A percentile compares a stretch with the other conserved stretches of the same genome.
These are phyloP conservation scores for Serpula lacrymans DNA, from an alignment of 768 basidiomycete genomes.

Conservation along the genomic window DNA sequence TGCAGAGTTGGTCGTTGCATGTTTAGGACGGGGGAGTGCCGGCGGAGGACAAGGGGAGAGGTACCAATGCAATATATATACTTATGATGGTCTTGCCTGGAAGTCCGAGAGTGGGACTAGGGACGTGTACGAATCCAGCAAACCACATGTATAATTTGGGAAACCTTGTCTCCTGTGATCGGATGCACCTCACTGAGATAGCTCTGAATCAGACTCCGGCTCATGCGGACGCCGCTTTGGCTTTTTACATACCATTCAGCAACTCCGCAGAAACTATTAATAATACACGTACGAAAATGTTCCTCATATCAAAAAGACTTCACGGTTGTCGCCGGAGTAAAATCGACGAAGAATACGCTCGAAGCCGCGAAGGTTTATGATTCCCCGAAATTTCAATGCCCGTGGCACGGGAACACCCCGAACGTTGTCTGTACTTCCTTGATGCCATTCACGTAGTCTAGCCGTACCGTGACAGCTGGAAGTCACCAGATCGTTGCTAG, in stretches of 20 bases:
- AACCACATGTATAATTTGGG: slow-evolving; percentile 21
- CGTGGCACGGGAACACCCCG: too few relatives aligned
- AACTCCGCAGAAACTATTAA: slow-evolving; percentile 6
- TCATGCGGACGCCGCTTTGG: slow-evolving; percentile 14
- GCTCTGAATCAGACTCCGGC: slow-evolving; percentile 11
- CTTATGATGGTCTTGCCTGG: slow-evolving; percentile 18
- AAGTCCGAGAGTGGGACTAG: slow-evolving; percentile 18
- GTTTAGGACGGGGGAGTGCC: slow-evolving; percentile 24
- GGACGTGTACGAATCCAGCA: slow-evolving; percentile 19
- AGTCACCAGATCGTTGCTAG: too few relatives aligned
- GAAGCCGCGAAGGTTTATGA: slow-evolving; percentile 27
- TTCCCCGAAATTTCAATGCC: slow-evolving; percentile 4
- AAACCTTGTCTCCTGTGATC: slow-evolving; percentile 19
- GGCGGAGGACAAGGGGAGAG: slow-evolving; percentile 4
- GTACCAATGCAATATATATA: slow-evolving; percentile 36
- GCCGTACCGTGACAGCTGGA: too few relatives aligned
- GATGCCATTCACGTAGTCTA: too few relatives aligned
- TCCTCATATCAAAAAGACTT: slow-evolving; percentile 2
- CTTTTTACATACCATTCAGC: background rate
- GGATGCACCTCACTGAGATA: slow-evolving; percentile 12
- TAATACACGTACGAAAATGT: slow-evolving; percentile 3
- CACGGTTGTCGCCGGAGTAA: slow-evolving; percentile 4
- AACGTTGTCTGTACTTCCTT: too few relatives aligned
- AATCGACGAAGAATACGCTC: background rate
- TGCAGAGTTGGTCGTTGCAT: slow-evolving; percentile 79